These are phyloP conservation scores for Lachancea thermotolerans DNA, from an alignment of 805 yeast species.

Conservation along the genomic window DNA sequence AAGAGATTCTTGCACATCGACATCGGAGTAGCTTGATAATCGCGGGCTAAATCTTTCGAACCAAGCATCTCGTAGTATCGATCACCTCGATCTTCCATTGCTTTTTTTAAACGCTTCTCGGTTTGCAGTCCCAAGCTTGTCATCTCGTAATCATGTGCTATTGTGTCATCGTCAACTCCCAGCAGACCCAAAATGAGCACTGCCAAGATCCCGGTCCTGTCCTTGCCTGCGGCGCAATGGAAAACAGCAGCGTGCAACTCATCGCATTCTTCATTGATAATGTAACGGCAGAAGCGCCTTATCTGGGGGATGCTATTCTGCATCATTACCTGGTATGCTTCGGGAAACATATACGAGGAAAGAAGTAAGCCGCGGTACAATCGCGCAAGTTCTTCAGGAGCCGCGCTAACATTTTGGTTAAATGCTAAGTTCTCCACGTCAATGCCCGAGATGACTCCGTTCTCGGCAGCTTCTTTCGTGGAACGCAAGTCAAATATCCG, in stretches of 20 bases:
- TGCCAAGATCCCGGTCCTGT: constrained; percentile 70
- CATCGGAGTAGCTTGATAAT: constrained; percentile 22
- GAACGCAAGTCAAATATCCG: constrained; percentile 66
- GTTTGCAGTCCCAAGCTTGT: constrained; percentile 59
- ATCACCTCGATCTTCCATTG: constrained; percentile 32
- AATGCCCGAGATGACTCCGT: constrained; percentile 33
- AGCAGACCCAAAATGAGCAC: constrained; percentile 57
- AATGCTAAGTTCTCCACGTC: constrained; percentile 51
- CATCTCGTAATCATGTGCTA: constrained; percentile 72
- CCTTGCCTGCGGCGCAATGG: constrained; percentile 86
- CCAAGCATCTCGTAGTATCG: constrained; percentile 30
- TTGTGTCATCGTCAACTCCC: constrained; percentile 59
- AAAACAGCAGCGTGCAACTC: constrained; percentile 47
- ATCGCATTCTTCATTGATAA: constrained; percentile 40
- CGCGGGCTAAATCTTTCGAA: constrained; percentile 28
- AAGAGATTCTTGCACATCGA: constrained; percentile 56
- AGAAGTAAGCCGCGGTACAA: constrained; percentile 48
- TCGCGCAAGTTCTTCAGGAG: constrained; percentile 58
- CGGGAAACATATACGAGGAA: constrained; percentile 55
- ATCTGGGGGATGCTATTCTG: constrained; percentile 43
- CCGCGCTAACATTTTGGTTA: constrained; percentile 44
- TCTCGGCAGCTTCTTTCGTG: constrained; percentile 42
- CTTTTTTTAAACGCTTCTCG: constrained; percentile 24
- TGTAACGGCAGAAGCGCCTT: constrained; percentile 43
- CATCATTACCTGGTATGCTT: constrained; percentile 56